Evolutionary conservation across 257 asterid genomes (phyloP), one percentile per base, ranked within the genome.

Genomic region (Avicennia marina): DNA sequence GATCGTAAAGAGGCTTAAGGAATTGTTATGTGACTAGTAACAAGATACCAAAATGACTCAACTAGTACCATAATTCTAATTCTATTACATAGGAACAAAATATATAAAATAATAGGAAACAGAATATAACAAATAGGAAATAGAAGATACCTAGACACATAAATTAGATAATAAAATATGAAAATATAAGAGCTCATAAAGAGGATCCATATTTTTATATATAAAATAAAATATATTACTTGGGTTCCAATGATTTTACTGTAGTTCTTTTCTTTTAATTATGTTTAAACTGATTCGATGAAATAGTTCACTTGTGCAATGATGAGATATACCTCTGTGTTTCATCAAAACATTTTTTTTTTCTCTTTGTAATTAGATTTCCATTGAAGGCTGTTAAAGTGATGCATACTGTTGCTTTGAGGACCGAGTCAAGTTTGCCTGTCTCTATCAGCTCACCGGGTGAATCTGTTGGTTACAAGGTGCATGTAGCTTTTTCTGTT

Each of bases 371-470:
- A 12, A 16, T 20, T 73, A 91, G 98, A 77, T 86, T 57, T 59
- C 98, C 97, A 9, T 58, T 91, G 82, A 91, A 88, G 76, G 97
- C 98, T 4, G 98, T 88, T 38, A 86, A 78, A 66, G 96, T 91
- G 67, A 91, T 91, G 98, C 98, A 91, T 71, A 75, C 78, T 17
- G 98, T 91, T 66, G 95, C 98, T 40, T 68, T 81, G 80, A 81
- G 95, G 80, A 88, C 96, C 1, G 97, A 86, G 72, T 73, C 87
- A 55, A 78, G 77, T 70, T 65, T 83, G 49, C 77, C 75, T 16
- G 38, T 53, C 48, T 69, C 63, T 51, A 64, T 62, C 31, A 47
- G 62, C 66, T 64, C 79, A 58, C 77, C 72, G 12, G 79, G 66
- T 61, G 81, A 71, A 67, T 67, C 76, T 47, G 63, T 69, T 46